Evolutionary conservation across 1,284 basidiomycete genomes (phyloP), one percentile per base, ranked within the genome.

Genomic region (Heliocybe sulcata): DNA sequence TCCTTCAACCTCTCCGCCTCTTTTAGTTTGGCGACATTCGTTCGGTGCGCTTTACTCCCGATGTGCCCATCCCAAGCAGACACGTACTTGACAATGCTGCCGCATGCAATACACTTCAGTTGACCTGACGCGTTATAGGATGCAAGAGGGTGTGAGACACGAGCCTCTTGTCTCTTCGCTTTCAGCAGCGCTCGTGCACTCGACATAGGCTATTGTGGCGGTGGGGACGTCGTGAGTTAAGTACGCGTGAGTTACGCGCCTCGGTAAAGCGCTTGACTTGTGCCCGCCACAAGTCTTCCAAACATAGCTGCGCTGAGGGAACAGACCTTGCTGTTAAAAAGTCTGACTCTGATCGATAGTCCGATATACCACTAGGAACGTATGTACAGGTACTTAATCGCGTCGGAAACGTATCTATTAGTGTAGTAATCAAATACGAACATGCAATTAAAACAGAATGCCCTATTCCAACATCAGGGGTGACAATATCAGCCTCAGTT

Each of bases 31-130:
- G 75, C 73, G 8, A 83, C 82, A 61, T 79, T 84, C 35, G 75
- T 82, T 51, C 85, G 82, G 66, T 90, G 90, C 2, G 69, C 70
- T 70, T 90, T 92, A 72, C 83, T 89, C 10, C 85, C 88, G n/a
- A 92, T 66, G 67, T 92, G 89, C 14, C 89, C 88, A 56, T 90
- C 83, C 90, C 90, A 93, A n/a, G 86, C 83, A 20, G 83, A 80
- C 2, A 87, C 78, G 61, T 87, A 80, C 64, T 91, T 92, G 56
- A 93, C 74, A 25, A 72, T 59, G 11, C 72, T 75, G 1, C 75
- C 75, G 64, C 90, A 93, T 29, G 82, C 79, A 1, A 72, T 64
- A 62, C 90, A 93, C 57, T 82, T 79, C 26, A 93, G 75, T 63
- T 87, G 82, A 29, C 85, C 85, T 19, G 71, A 68, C 4, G 78